Evolutionary conservation across 352 stramenopile genomes (phyloP).

Genomic region (Phytophthora sp.): DNA sequence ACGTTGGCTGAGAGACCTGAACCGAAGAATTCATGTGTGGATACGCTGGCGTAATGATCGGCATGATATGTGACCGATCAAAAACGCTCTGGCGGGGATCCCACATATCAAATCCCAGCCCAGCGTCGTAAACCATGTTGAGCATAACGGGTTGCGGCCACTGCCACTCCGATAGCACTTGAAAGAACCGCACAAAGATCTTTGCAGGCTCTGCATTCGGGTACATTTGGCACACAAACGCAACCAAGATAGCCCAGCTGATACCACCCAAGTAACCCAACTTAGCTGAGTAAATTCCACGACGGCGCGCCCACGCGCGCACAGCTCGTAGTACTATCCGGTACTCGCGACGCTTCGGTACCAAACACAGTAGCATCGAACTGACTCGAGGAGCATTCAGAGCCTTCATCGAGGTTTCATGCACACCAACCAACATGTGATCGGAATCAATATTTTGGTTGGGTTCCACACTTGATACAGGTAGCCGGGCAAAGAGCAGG

Average conservation of each 20-base stretch:
- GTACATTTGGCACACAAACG: slow-evolving; percentile 94
- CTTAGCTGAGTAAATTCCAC: slow-evolving; percentile 97
- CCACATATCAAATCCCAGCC: slow-evolving; percentile 88
- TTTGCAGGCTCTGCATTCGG: slow-evolving; percentile 70
- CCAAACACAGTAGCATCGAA: slow-evolving; percentile 94
- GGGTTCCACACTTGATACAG: slow-evolving; percentile 62
- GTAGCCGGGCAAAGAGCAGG: slow-evolving; percentile 89
- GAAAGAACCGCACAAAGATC: slow-evolving; percentile 85
- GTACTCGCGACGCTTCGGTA: slow-evolving; percentile 90
- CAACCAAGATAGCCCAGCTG: slow-evolving; percentile 98
- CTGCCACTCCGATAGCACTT: slow-evolving; percentile 86
- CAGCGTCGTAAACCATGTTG: slow-evolving; percentile 87
- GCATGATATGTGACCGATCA: slow-evolving; percentile 96
- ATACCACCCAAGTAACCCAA: slow-evolving; percentile 97
- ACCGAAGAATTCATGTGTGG: slow-evolving; percentile 98
- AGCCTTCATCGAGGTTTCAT: slow-evolving; percentile 95
- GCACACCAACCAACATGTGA: slow-evolving; percentile 92
- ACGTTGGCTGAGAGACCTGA: slow-evolving; percentile 94
- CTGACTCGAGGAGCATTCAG: slow-evolving; percentile 95
- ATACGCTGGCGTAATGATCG: slow-evolving; percentile 98
- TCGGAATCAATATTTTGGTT: slow-evolving; percentile 88
- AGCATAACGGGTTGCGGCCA: slow-evolving; percentile 85
- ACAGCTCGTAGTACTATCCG: slow-evolving; percentile 82
- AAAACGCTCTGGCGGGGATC: slow-evolving; percentile 83
- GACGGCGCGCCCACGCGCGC: slow-evolving; percentile 76